Evolutionary conservation across 2,329 filamentous ascomycete species (phyloP).

Genomic region (Lasiodiplodia citricola): DNA sequence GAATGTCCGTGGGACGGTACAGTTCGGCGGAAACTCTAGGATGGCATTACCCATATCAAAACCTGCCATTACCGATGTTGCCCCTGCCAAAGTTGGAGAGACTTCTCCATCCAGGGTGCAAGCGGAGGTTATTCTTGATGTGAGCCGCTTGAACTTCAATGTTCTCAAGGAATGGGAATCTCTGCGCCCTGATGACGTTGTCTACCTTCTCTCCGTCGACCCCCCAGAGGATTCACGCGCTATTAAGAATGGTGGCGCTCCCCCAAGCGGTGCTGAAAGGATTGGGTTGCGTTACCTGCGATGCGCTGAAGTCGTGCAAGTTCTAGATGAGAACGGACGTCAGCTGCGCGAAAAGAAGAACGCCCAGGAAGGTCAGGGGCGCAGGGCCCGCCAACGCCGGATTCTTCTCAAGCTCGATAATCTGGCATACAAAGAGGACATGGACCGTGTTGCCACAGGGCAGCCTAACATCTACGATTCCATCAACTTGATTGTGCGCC

Average conservation of each 20-base stretch:
- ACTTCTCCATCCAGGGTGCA: slow-evolving; percentile 82
- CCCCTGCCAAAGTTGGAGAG: slow-evolving; percentile 81
- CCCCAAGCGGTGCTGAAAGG: slow-evolving; percentile 60
- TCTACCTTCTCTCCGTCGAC: slow-evolving; percentile 83
- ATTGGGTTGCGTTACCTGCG: slow-evolving; percentile 74
- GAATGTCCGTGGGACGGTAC: slow-evolving; percentile 48
- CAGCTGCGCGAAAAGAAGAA: slow-evolving; percentile 63
- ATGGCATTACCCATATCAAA: slow-evolving; percentile 90
- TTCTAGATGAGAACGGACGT: slow-evolving; percentile 84
- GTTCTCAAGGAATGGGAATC: slow-evolving; percentile 89
- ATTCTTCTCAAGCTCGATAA: slow-evolving; percentile 84
- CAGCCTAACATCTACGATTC: slow-evolving; percentile 79
- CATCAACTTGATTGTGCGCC: slow-evolving; percentile 84
- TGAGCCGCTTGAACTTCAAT: slow-evolving; percentile 76
- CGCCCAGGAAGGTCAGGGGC: slow-evolving; percentile 56
- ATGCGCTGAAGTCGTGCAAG: slow-evolving; percentile 82
- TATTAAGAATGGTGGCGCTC: slow-evolving; percentile 60
- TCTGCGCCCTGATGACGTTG: slow-evolving; percentile 82
- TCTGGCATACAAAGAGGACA: slow-evolving; percentile 77
- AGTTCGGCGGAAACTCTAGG: slow-evolving; percentile 83
- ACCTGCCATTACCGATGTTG: slow-evolving; percentile 84
- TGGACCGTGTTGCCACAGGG: slow-evolving; percentile 67
- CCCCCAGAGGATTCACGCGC: slow-evolving; percentile 57
- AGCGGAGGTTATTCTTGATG: slow-evolving; percentile 84
- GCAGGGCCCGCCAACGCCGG: slow-evolving; percentile 66